Percentiles rank a stretch among this genome's conserved stretches.
Conservation (phyloP, 139 green algal genomes). For the Micromonas pusilla region DNA sequence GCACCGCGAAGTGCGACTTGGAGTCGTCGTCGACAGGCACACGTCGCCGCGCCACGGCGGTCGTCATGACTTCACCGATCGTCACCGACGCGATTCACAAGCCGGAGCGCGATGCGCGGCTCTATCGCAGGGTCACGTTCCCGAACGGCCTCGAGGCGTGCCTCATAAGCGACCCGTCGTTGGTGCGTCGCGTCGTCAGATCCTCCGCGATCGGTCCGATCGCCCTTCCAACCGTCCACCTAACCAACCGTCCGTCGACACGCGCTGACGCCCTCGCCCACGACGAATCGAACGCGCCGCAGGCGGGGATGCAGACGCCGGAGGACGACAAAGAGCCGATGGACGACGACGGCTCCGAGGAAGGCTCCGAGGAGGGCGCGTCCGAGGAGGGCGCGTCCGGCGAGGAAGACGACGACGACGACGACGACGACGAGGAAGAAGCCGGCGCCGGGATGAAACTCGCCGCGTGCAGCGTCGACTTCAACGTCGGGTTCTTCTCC, state of each 20-base stretch:
- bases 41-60: too few relatives aligned
- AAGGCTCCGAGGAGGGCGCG: slow-evolving; percentile 31
- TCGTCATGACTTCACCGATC: too few relatives aligned
- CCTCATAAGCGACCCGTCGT: slow-evolving; percentile 2
- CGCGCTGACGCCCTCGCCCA: too few relatives aligned
- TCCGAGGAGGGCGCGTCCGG: slow-evolving; percentile 40
- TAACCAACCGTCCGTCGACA: too few relatives aligned
- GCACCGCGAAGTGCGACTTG: too few relatives aligned
- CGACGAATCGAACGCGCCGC: too few relatives aligned
- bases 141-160: slow-evolving; percentile 3
- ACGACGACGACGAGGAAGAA: slow-evolving; percentile 21
- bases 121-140: not conserved
- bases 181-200: not conserved
- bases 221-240: too few relatives aligned
- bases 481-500: slow-evolving; percentile 78
- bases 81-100: not conserved
- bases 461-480: slow-evolving; percentile 83
- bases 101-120: not conserved
- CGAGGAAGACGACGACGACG: slow-evolving; percentile 38
- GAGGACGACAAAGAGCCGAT: slow-evolving; percentile 32
- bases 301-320: not conserved
- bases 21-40: too few relatives aligned
- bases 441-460: slow-evolving; percentile 32
- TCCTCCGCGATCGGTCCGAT: too few relatives aligned
- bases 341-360: slow-evolving; percentile 4